A percentile compares a stretch with the other conserved stretches of the same genome.
Evolutionary conservation across 306 rosid species (phyloP).

Genomic region (Argentina anserina): DNA sequence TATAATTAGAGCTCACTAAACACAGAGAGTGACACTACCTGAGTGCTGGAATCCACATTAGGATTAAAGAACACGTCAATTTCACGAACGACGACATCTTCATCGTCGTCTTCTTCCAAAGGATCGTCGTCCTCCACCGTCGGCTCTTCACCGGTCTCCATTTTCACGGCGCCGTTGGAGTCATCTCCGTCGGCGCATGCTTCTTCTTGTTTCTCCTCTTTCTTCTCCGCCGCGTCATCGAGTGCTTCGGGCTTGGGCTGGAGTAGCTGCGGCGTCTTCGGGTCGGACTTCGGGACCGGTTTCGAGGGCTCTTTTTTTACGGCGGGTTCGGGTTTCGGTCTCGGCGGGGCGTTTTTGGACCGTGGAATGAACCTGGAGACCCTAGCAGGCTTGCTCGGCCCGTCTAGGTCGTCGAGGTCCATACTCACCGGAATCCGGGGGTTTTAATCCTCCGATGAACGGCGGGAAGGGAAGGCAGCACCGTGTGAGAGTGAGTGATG

Average conservation of each 20-base stretch:
- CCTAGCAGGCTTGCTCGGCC: constrained; percentile 46
- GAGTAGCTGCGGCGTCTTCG: constrained; percentile 23
- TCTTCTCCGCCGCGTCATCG: constrained; percentile 18
- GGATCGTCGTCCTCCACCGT: constrained; percentile 30
- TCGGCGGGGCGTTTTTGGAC: constrained; percentile 12
- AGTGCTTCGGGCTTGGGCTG: constrained; percentile 36
- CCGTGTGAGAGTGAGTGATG: not conserved
- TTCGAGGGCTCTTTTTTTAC: constrained; percentile 28
- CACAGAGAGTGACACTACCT: constrained; percentile 30
- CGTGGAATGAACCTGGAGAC: constrained; percentile 43
- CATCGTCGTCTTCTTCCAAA: constrained; percentile 48
- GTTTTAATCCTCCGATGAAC: not conserved
- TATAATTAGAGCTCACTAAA: not conserved
- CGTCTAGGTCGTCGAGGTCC: constrained; percentile 79
- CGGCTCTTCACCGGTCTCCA: constrained; percentile 34
- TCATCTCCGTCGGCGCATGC: not conserved
- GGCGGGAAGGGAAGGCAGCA: not conserved
- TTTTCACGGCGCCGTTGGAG: constrained; percentile 37
- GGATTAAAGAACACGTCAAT: constrained; percentile 73
- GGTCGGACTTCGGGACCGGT: constrained; percentile 23
- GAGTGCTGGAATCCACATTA: constrained; percentile 39
- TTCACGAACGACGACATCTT: constrained; percentile 73
- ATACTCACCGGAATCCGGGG: constrained; percentile 26
- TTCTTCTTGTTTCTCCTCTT: constrained; percentile 25
- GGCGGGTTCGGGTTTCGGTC: constrained; percentile 20